Percentiles rank a stretch among this genome's conserved stretches.
Evolutionary conservation across 2,329 filamentous ascomycete genomes (phyloP).

Genomic region (Orbilia brochopaga): DNA sequence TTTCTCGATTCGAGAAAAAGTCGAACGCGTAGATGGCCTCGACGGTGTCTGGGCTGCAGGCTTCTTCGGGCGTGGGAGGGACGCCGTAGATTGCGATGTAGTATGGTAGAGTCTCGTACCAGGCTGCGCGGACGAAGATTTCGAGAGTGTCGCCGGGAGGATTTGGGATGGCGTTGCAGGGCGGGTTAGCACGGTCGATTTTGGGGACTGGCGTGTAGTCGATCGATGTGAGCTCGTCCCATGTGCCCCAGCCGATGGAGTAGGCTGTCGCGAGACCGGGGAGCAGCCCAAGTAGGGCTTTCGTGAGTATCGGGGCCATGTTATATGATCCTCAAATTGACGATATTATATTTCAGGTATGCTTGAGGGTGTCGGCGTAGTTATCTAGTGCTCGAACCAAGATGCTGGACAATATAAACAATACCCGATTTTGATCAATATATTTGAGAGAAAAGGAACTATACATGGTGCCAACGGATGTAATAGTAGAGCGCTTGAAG

Average conservation of each 20-base stretch:
- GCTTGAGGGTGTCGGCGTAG: too few relatives aligned
- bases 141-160: not conserved
- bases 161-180: not conserved
- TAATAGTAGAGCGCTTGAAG: too few relatives aligned
- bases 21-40: not conserved
- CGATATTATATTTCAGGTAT: too few relatives aligned
- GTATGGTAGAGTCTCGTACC: not conserved
- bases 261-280: not conserved
- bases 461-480: too few relatives aligned
- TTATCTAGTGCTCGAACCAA: too few relatives aligned
- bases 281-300: not conserved
- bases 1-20: not conserved
- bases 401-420: too few relatives aligned
- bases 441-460: too few relatives aligned
- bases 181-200: not conserved
- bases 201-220: not conserved
- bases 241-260: not conserved
- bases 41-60: not conserved
- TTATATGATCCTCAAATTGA: too few relatives aligned
- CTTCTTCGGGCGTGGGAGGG: not conserved
- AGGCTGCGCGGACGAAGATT: not conserved
- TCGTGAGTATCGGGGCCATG: too few relatives aligned
- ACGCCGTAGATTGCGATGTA: not conserved
- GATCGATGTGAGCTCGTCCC: not conserved
- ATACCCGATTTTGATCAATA: too few relatives aligned